Percentiles rank a stretch among this genome's conserved stretches.
These are phyloP conservation scores for Hypoxylon intermedium DNA, from an alignment of 495 filamentous ascomycete species.

Conservation along the genomic window DNA sequence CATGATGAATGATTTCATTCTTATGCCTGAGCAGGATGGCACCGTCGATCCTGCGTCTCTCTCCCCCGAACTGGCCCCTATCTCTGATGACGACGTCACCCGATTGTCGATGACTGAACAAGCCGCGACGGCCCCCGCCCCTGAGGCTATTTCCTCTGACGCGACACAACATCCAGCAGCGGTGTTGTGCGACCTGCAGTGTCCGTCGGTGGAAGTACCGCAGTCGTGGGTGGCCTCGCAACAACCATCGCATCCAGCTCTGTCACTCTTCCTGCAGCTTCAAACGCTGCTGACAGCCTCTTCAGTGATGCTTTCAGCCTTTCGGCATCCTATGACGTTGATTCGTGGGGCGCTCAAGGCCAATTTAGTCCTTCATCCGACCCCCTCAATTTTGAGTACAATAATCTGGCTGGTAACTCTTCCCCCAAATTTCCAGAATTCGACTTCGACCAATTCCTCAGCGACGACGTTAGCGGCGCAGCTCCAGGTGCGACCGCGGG, in stretches of 20 bases:
- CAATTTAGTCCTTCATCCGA: conserved; percentile 74
- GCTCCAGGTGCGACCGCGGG: conserved; percentile 46
- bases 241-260: conserved; percentile 61
- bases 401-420: conserved; percentile 86
- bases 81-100: conserved; percentile 45
- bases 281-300: conserved; percentile 73
- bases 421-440: conserved; percentile 61
- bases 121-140: conserved; percentile 35
- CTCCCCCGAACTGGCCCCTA: conserved; percentile 57
- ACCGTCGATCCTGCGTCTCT: conserved; percentile 64
- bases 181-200: conserved; percentile 99
- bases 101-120: conserved; percentile 35
- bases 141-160: conserved; percentile 74
- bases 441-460: conserved; percentile 63
- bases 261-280: conserved; percentile 63
- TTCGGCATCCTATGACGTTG: conserved; percentile 60
- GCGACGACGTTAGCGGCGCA: conserved; percentile 54
- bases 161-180: conserved; percentile 99
- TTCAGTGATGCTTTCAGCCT: conserved; percentile 72
- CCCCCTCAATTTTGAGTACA: conserved; percentile 74
- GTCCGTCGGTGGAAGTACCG: conserved; percentile 77
- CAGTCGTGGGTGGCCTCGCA: conserved; percentile 65
- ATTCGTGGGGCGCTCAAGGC: conserved; percentile 79
- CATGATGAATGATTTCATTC: conserved; percentile 49
- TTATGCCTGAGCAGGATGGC: conserved; percentile 44